These are phyloP conservation scores for Bacidia rubella DNA, from an alignment of 495 filamentous ascomycete genomes.

Conservation along the genomic window DNA sequence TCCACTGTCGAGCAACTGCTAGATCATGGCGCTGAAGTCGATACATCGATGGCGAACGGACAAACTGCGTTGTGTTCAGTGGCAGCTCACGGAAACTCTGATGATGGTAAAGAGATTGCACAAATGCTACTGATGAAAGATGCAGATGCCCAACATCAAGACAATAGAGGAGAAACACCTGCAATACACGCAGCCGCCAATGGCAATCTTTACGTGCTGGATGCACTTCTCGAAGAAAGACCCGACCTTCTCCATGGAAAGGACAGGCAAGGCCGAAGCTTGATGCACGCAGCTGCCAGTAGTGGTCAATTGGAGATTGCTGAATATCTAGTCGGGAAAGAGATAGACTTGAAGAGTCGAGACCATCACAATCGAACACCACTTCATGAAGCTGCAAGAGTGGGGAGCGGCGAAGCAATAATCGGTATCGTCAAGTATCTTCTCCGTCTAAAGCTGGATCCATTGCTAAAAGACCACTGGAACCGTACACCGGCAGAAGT, in stretches of 20 bases:
- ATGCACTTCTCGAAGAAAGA: background rate
- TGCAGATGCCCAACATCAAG: constrained; percentile 8
- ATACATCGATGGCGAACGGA: constrained; percentile 1
- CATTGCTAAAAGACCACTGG: background rate
- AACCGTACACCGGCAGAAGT: constrained; percentile 10
- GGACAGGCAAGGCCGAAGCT: constrained; percentile 6
- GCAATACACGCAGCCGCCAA: constrained; percentile 4
- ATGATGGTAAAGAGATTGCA: constrained; percentile 4
- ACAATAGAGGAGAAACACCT: constrained; percentile 8
- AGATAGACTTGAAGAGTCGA: background rate
- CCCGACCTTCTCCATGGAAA: background rate
- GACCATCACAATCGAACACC: constrained; percentile 12
- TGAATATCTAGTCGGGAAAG: constrained; percentile 5
- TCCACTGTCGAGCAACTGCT: background rate
- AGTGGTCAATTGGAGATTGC: constrained; percentile 12
- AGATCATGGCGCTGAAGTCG: background rate
- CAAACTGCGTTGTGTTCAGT: constrained; percentile 2
- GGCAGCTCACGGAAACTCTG: background rate
- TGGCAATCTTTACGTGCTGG: background rate
- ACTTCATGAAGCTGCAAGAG: constrained; percentile 10
- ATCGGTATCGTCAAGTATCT: constrained; percentile 11
- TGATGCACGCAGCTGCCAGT: constrained; percentile 12
- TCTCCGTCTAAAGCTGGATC: constrained; percentile 1
- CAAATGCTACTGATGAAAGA: constrained; percentile 6
- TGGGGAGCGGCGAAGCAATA: background rate